Evolutionary conservation across 1,284 basidiomycete genomes (phyloP).

Genomic region (Neolentinus lepideus): DNA sequence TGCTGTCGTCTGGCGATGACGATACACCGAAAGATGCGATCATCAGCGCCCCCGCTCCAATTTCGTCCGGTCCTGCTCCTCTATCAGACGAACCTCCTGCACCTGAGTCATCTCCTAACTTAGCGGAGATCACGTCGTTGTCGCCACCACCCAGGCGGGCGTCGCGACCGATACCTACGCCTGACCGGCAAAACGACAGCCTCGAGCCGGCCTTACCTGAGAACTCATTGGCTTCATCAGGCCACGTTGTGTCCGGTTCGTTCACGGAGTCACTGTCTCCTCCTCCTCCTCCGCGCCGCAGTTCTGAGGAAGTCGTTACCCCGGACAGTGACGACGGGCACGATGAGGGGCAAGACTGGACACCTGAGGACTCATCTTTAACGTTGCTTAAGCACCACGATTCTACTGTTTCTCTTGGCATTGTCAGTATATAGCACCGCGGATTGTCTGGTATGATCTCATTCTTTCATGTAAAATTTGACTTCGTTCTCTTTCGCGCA

Average conservation of each 20-base stretch:
- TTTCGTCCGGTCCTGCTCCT: neutral
- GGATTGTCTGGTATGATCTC: neutral
- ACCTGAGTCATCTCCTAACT: slow-evolving; percentile 26
- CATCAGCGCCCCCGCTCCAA: slow-evolving; percentile 15
- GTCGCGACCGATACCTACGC: slow-evolving; percentile 29
- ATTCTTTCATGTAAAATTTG: slow-evolving; percentile 8
- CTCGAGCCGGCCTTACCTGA: slow-evolving; percentile 8
- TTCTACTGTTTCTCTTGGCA: slow-evolving; percentile 12
- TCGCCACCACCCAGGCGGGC: slow-evolving; percentile 55
- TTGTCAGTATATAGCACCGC: slow-evolving; percentile 9
- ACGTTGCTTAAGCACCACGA: neutral
- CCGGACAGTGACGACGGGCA: neutral
- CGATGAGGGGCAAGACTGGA: neutral
- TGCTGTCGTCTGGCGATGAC: slow-evolving; percentile 38
- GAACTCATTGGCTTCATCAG: slow-evolving; percentile 5
- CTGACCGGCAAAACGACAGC: slow-evolving; percentile 18
- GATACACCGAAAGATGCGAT: slow-evolving; percentile 22
- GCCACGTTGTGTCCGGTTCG: neutral
- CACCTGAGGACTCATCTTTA: neutral
- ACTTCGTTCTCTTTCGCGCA: neutral
- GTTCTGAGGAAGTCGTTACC: neutral
- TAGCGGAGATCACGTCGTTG: slow-evolving; percentile 42
- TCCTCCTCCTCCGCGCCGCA: slow-evolving; percentile 12
- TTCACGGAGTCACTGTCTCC: slow-evolving; percentile 16
- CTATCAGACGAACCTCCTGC: slow-evolving; percentile 15